A percentile compares a stretch with the other conserved stretches of the same genome.
These are phyloP conservation scores for Cercospora janseana DNA, from an alignment of 2,329 filamentous ascomycete species.

Conservation along the genomic window DNA sequence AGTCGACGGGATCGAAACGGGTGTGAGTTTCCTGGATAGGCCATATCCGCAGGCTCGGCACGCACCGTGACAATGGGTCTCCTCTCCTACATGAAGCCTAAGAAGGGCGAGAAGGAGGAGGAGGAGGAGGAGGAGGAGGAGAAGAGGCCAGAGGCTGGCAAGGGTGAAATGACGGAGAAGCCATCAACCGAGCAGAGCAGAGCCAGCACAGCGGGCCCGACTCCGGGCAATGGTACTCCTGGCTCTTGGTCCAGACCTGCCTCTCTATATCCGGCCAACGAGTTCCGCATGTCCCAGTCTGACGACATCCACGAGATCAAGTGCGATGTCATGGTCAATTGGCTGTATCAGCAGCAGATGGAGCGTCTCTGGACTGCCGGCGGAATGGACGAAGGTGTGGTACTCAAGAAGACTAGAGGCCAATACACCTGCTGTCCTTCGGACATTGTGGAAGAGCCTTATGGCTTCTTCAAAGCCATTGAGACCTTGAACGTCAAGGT, in stretches of 20 bases:
- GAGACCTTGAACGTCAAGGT: slow-evolving; percentile 55
- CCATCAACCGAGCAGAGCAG: slow-evolving; percentile 8
- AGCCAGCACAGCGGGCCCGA: slow-evolving; percentile 16
- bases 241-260: slow-evolving; percentile 36
- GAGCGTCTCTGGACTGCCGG: slow-evolving; percentile 54
- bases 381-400: slow-evolving; percentile 53
- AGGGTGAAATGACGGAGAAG: slow-evolving; percentile 24
- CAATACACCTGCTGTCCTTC: slow-evolving; percentile 53
- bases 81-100: slow-evolving; percentile 29
- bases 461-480: slow-evolving; percentile 53
- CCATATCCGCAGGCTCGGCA: slow-evolving; percentile 1
- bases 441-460: slow-evolving; percentile 46
- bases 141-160: slow-evolving; percentile 11
- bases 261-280: slow-evolving; percentile 38
- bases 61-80: slow-evolving; percentile 24
- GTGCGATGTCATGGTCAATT: slow-evolving; percentile 62
- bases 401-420: slow-evolving; percentile 54
- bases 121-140: too few species aligned
- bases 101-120: slow-evolving; percentile 22
- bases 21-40: too few species aligned
- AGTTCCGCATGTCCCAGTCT: slow-evolving; percentile 41
- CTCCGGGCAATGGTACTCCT: slow-evolving; percentile 31
- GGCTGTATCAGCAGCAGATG: slow-evolving; percentile 61
- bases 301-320: slow-evolving; percentile 55
- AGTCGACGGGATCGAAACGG: too few species aligned